phyloP scores from a whole-genome alignment of 208 protist species.

The Trypanosoma conorhini region DNA sequence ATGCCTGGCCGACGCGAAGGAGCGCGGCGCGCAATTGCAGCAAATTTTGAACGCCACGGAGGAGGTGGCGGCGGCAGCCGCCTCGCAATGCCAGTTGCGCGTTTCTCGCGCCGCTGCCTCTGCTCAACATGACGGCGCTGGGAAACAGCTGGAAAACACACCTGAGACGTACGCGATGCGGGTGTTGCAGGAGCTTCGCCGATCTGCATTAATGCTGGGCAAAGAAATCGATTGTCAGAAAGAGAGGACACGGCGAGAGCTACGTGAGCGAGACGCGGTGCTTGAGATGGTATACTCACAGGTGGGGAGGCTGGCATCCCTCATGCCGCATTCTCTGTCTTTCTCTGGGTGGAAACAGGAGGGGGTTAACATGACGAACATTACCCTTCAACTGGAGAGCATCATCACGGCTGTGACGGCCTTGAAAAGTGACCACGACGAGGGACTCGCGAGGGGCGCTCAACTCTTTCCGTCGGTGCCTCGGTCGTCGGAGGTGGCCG shows the following conservation, averaged over 20 bases:
- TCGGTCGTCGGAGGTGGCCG: neutral
- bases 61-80: neutral
- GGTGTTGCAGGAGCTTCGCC: conserved; percentile 10
- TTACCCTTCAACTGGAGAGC: conserved; percentile 8
- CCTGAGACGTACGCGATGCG: conserved; percentile 5
- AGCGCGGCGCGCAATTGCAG: conserved; percentile 1
- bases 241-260: conserved; percentile 1
- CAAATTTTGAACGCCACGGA: conserved; percentile 4
- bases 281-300: conserved; percentile 8
- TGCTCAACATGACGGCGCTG: neutral
- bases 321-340: neutral
- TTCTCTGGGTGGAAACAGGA: neutral
- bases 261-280: conserved; percentile 2
- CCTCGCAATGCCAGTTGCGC: conserved; percentile 8
- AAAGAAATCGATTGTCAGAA: conserved; percentile 18
- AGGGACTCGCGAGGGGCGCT: neutral
- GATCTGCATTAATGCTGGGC: neutral
- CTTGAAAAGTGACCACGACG: neutral
- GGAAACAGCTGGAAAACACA: neutral
- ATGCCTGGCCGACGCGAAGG: neutral
- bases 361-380: conserved; percentile 1
- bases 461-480: neutral
- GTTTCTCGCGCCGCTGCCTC: neutral
- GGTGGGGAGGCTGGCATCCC: neutral
- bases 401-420: neutral